Evolutionary conservation across 257 asterid species (phyloP), one percentile per base, ranked within the genome.

Genomic region (Nicotiana otophora): DNA sequence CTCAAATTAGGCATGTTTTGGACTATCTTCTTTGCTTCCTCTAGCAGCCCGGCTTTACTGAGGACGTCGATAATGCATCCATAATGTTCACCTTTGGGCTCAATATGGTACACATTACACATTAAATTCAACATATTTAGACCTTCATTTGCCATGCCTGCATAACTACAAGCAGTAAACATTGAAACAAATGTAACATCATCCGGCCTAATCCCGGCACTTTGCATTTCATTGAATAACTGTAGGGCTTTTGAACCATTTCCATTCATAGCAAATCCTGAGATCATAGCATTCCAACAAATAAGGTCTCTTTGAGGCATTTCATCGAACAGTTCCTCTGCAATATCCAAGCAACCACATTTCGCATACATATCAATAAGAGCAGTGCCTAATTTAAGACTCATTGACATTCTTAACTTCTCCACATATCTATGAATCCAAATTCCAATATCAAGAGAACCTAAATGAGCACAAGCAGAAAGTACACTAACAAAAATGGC

Each of bases 251-350:
- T 63, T 65, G 81, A 84, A 26, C 92, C 93, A 28, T 86, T 76
- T 2, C 95, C 97, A 80, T 94, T 91, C 92, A 89, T 88, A n/a
- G 92, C 97, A 66, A 86, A 88, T 31, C 94, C 95, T 17, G 92
- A 91, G 66, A 94, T 87, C 94, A 93, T 87, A 9, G 92, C 87
- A 86, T 91, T 94, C 92, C 94, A 94, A 84, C 94, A 88, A 34
- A 93, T 87, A 67, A 88, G 86, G 77, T 94, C 97, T 75, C 92
- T 90, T 0, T 81, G 67, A 4, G 86, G 86, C 95, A 93, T 89
- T 90, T 86, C 30, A 69, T 89, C 83, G n/a, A 93, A 91, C 93
- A 90, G 81, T 36, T 88, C 67, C 80, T 87, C 82, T 0, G 95
- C 97, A 70, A 86, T 57, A 88, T 85, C 87, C 86, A 91, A 87